Evolutionary conservation across 345 rosid species (phyloP), one percentile per base, ranked within the genome.

Genomic region (Physaria fendleri): DNA sequence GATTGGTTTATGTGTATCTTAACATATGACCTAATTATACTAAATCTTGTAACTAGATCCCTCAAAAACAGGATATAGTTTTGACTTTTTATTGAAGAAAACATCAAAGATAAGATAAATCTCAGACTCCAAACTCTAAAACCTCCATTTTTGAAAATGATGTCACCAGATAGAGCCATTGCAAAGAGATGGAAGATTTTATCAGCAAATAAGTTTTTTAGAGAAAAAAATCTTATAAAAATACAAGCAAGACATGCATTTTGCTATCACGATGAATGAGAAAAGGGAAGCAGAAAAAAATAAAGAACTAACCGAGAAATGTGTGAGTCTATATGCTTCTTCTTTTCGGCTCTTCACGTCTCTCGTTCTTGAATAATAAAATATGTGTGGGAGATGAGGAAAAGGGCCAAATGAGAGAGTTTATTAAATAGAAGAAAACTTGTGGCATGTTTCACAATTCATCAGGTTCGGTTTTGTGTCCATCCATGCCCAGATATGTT

Each of bases 391-490:
- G 1, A 23, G 11, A n/a, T n/a, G 61, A 17, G 16, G 15, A 23
- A 33, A 53, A 23, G 29, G 10, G 49, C 6, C n/a, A 24, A 63
- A 43, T 9, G 22, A 13, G 15, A n/a, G n/a, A 33, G 4, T 8
- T 35, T 5, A 24, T 16, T 54, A 64, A 43, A 40, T 42, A 41
- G 29, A 32, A 34, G 43, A 13, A 34, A 28, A 4, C 2, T 1
- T 5, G 20, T 24, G 47, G 43, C 21, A 56, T 16, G 40, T 30
- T 65, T 65, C 62, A 45, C 40, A 45, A 55, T n/a, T n/a, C 22
- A 18, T 5, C 18, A n/a, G 47, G 62, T 34, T 55, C 4, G 62
- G 69, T 55, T 35, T 62, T 43, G 55, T 24, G 12, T 65, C 5
- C 37, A 44, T 54, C 54, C 30, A 25, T 44, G 55, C n/a, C n/a